Evolutionary conservation across 2,329 filamentous ascomycete species (phyloP).

Genomic region (Lasiodiplodia sp.): DNA sequence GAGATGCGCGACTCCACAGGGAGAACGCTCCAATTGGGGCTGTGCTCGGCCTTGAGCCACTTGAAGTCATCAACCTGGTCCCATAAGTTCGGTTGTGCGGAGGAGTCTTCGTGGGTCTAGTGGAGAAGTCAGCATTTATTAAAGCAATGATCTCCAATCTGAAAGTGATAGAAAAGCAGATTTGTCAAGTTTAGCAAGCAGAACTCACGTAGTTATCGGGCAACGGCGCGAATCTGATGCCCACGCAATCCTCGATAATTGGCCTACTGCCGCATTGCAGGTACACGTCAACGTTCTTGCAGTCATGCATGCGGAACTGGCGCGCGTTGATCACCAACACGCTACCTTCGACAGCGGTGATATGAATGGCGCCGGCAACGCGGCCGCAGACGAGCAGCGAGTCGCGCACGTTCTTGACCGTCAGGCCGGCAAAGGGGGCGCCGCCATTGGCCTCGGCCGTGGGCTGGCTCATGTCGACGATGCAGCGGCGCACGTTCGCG

Average conservation of each 20-base stretch:
- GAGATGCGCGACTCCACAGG: constrained; percentile 65
- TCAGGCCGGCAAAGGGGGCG: constrained; percentile 69
- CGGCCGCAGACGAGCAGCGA: constrained; percentile 80
- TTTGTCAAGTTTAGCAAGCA: neutral
- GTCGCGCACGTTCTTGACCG: constrained; percentile 71
- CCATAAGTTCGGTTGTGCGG: constrained; percentile 70
- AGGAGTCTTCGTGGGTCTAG: constrained; percentile 30
- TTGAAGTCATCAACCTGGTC: constrained; percentile 96
- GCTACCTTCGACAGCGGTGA: constrained; percentile 76
- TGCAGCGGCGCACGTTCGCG: constrained; percentile 71
- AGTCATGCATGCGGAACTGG: constrained; percentile 95
- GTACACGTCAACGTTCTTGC: constrained; percentile 81
- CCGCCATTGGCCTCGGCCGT: constrained; percentile 35
- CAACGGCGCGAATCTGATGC: constrained; percentile 79
- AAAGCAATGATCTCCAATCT: neutral
- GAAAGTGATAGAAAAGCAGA: neutral
- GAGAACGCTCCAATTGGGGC: constrained; percentile 85
- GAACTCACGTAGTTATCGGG: constrained; percentile 52
- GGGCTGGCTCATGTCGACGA: constrained; percentile 81
- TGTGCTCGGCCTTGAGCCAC: constrained; percentile 86
- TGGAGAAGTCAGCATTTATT: neutral
- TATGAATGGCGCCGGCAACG: constrained; percentile 81
- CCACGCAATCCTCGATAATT: constrained; percentile 89
- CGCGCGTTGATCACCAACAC: constrained; percentile 75
- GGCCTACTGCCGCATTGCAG: constrained; percentile 82